Percentiles rank a stretch among this genome's conserved stretches.
Conservation (phyloP, 1,284 basidiomycete species). For the Cryptococcus hybrid region DNA sequence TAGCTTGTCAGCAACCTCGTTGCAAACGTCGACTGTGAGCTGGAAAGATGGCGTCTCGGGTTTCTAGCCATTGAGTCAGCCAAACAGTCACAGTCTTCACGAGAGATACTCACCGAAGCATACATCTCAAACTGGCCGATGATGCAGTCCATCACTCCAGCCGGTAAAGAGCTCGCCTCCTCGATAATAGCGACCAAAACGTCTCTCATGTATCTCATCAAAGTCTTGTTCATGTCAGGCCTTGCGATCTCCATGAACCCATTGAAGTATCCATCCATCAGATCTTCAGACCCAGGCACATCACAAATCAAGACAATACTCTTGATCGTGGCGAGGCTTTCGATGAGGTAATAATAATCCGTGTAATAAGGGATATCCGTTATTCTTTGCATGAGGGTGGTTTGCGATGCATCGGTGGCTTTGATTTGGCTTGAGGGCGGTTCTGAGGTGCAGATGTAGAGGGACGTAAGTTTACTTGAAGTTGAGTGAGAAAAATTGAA, state of each 20-base stretch:
- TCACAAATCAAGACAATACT: slow-evolving; percentile 92
- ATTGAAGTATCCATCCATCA: slow-evolving; percentile 79
- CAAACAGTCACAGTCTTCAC: neutral
- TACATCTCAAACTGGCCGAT: slow-evolving; percentile 83
- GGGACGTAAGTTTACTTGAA: slow-evolving; percentile 68
- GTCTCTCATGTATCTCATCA: slow-evolving; percentile 83
- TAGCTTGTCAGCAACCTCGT: slow-evolving; percentile 75
- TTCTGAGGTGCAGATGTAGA: slow-evolving; percentile 29
- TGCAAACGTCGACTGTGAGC: slow-evolving; percentile 87
- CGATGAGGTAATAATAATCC: slow-evolving; percentile 89
- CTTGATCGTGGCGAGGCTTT: slow-evolving; percentile 90
- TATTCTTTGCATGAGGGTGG: slow-evolving; percentile 53
- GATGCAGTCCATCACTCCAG: slow-evolving; percentile 74
- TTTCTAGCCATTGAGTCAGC: slow-evolving; percentile 51
- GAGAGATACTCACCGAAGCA: slow-evolving; percentile 34
- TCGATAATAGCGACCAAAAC: slow-evolving; percentile 88
- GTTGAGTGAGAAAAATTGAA: slow-evolving; percentile 88
- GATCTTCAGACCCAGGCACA: slow-evolving; percentile 78
- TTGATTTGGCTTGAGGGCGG: slow-evolving; percentile 22
- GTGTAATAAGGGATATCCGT: slow-evolving; percentile 64
- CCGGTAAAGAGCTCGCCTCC: slow-evolving; percentile 71
- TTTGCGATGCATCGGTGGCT: slow-evolving; percentile 18
- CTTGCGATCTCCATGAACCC: slow-evolving; percentile 75
- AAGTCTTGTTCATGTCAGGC: slow-evolving; percentile 76
- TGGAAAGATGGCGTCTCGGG: slow-evolving; percentile 74